Percentiles rank a stretch among this genome's conserved stretches.
phyloP scores from a whole-genome alignment of 139 green algal species.

The Dunaliella sp. region DNA sequence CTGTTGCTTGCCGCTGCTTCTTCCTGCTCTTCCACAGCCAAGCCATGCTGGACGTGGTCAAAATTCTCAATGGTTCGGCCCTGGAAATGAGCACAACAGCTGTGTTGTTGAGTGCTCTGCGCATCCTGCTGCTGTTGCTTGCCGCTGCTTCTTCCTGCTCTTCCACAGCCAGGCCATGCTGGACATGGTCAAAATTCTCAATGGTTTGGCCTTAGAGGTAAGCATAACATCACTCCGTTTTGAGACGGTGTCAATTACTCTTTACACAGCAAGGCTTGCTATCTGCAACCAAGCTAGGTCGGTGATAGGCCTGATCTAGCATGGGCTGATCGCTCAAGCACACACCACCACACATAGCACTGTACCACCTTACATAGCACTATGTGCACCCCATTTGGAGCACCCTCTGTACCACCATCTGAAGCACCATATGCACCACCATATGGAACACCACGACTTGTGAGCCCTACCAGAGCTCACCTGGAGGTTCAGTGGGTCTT shows the following conservation, averaged over 20 bases:
- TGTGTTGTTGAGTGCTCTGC: constrained; percentile 69
- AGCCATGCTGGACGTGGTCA: constrained; percentile 81
- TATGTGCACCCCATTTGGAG: no score
- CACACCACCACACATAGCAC: not conserved
- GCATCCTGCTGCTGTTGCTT: constrained; percentile 26
- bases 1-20: constrained; percentile 16
- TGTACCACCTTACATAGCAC: no score
- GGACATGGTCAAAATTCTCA: constrained; percentile 89
- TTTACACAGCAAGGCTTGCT: no score
- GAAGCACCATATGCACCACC: no score
- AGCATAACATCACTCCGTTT: no score
- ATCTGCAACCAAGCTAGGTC: no score
- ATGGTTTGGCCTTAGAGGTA: constrained; percentile 26
- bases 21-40: constrained; percentile 36
- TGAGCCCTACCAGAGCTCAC: no score
- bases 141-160: constrained; percentile 25
- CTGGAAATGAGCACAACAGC: no score
- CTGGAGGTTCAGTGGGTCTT: constrained; percentile 77
- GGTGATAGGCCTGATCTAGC: not conserved
- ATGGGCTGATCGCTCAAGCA: not conserved
- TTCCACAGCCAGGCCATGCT: constrained; percentile 44
- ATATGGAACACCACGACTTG: no score
- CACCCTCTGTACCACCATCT: no score
- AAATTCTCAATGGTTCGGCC: constrained; percentile 60
- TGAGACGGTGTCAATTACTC: no score